Percentiles rank a stretch among this genome's conserved stretches.
phyloP scores from a whole-genome alignment of 1,139 yeast species.

The Yamadazyma diospyri region DNA sequence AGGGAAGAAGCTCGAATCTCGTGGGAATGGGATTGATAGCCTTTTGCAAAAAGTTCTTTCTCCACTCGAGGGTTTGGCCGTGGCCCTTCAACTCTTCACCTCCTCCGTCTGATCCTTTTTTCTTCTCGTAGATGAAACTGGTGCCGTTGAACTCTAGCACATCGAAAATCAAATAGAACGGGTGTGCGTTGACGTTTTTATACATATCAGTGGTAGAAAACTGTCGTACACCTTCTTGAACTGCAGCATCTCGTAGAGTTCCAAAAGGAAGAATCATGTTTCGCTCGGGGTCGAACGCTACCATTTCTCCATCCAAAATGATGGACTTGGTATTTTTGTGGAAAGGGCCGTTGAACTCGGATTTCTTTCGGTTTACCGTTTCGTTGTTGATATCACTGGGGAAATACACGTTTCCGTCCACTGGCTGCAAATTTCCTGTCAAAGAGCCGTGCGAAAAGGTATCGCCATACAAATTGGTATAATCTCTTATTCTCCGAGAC shows the following conservation, averaged over 20 bases:
- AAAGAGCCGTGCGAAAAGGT: conserved; percentile 55
- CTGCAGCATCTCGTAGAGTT: conserved; percentile 67
- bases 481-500: conserved; percentile 71
- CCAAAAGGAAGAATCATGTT: conserved; percentile 74
- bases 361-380: background rate
- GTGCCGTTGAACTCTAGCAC: conserved; percentile 63
- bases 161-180: conserved; percentile 71
- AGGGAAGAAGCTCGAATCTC: conserved; percentile 55
- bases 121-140: conserved; percentile 37
- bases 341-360: conserved; percentile 29
- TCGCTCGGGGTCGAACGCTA: conserved; percentile 71
- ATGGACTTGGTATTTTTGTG: conserved; percentile 42
- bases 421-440: conserved; percentile 43
- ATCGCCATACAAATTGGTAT: conserved; percentile 71
- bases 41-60: conserved; percentile 51
- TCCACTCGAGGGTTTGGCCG: conserved; percentile 31
- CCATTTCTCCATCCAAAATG: conserved; percentile 90
- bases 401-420: conserved; percentile 1
- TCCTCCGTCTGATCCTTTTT: background rate
- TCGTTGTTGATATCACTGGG: background rate
- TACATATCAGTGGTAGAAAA: conserved; percentile 38
- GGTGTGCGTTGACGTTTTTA: conserved; percentile 44
- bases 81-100: background rate
- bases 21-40: conserved; percentile 48
- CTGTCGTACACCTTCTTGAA: conserved; percentile 46